Evolutionary conservation across 495 filamentous ascomycete genomes (phyloP).

Genomic region (Penicillium verhagenii): DNA sequence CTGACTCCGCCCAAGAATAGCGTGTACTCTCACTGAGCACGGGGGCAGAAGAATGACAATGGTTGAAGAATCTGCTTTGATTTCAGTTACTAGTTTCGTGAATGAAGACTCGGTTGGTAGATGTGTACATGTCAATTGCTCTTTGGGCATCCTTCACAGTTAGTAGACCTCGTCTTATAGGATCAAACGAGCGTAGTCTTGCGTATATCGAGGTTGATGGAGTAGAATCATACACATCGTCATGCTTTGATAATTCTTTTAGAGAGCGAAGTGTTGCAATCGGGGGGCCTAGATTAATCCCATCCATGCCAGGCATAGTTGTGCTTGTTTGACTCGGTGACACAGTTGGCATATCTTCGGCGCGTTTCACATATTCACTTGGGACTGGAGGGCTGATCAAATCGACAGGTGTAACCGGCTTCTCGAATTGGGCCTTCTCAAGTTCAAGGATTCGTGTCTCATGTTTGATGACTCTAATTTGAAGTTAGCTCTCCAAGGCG

Average conservation of each 20-base stretch:
- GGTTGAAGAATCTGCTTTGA: conserved; percentile 13
- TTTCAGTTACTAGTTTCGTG: neutral
- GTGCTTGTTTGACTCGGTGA: conserved; percentile 5
- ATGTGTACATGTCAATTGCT: conserved; percentile 14
- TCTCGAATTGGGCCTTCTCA: neutral
- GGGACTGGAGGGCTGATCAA: neutral
- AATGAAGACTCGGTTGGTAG: neutral
- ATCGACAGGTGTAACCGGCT: neutral
- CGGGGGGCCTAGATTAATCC: conserved; percentile 16
- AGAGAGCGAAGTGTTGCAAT: conserved; percentile 19
- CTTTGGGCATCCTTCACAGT: conserved; percentile 6
- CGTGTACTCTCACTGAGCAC: conserved; percentile 13
- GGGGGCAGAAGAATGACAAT: conserved; percentile 17
- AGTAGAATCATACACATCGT: neutral
- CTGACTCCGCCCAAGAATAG: conserved; percentile 7
- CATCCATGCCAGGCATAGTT: conserved; percentile 8
- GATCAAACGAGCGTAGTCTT: conserved; percentile 1
- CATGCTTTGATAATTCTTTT: conserved; percentile 9
- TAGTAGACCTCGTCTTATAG: conserved; percentile 3
- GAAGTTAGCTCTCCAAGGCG: neutral
- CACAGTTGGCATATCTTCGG: neutral
- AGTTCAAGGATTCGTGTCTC: conserved; percentile 17
- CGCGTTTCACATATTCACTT: neutral
- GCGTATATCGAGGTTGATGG: neutral
- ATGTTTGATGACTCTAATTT: conserved; percentile 18